phyloP scores from a whole-genome alignment of 1,139 yeast genomes.

The Hemisphaericaspora xylofermentans region DNA sequence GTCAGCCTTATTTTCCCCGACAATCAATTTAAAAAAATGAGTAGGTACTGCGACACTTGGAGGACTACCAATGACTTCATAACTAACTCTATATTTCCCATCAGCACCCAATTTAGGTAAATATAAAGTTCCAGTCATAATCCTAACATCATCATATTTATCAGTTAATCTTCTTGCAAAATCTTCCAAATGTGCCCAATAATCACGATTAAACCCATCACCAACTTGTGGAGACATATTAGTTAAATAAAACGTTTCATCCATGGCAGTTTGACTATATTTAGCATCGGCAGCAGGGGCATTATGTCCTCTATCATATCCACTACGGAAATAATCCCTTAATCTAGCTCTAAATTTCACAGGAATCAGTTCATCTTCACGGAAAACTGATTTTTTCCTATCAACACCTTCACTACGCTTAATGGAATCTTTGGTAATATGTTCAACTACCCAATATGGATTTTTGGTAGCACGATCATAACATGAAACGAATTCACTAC shows the following conservation, averaged over 20 bases:
- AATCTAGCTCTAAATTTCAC: slow-evolving; percentile 68
- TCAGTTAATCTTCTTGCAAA: slow-evolving; percentile 76
- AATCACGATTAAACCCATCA: slow-evolving; percentile 93
- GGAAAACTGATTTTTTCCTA: slow-evolving; percentile 77
- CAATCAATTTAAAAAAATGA: slow-evolving; percentile 86
- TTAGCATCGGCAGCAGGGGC: slow-evolving; percentile 99
- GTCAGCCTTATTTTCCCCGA: slow-evolving; percentile 64
- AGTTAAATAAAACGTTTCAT: slow-evolving; percentile 84
- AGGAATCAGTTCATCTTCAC: slow-evolving; percentile 87
- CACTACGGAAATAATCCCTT: slow-evolving; percentile 88
- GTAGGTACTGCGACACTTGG: slow-evolving; percentile 97
- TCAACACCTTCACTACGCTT: slow-evolving; percentile 52
- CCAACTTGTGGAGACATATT: slow-evolving; percentile 98
- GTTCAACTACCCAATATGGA: slow-evolving; percentile 91
- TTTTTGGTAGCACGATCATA: slow-evolving; percentile 82
- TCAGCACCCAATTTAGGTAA: slow-evolving; percentile 71
- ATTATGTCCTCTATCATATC: slow-evolving; percentile 95
- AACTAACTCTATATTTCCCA: slow-evolving; percentile 71
- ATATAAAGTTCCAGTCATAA: slow-evolving; percentile 92
- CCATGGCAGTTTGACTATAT: slow-evolving; percentile 86
- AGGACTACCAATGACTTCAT: slow-evolving; percentile 95
- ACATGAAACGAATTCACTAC: slow-evolving; percentile 79
- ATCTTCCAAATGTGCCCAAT: slow-evolving; percentile 95
- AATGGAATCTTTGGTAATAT: slow-evolving; percentile 75
- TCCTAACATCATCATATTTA: slow-evolving; percentile 69